These are phyloP conservation scores for Kurtzmaniella quercitrusa DNA, from an alignment of 1,139 yeast species.

Conservation along the genomic window DNA sequence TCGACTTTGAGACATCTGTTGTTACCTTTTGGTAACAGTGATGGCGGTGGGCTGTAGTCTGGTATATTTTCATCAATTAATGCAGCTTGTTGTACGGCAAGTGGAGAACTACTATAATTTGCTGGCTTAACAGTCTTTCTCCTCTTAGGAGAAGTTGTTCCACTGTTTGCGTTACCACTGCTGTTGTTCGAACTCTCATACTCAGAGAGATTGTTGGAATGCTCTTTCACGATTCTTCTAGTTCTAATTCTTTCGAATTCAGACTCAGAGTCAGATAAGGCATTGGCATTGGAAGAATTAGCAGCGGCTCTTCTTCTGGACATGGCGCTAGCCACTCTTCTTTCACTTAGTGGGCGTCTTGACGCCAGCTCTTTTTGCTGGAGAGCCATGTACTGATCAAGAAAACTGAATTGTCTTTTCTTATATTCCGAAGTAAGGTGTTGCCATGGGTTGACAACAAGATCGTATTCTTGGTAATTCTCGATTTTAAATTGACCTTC, in stretches of 20 bases:
- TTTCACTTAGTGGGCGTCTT: constrained; percentile 29
- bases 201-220: constrained; percentile 17
- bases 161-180: constrained; percentile 7
- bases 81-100: constrained; percentile 41
- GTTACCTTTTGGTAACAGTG: constrained; percentile 63
- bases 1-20: constrained; percentile 76
- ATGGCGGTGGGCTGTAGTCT: constrained; percentile 75
- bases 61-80: constrained; percentile 54
- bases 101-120: constrained; percentile 24
- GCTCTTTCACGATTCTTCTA: constrained; percentile 48
- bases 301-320: constrained; percentile 16
- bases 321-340: constrained; percentile 18
- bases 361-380: constrained; percentile 17
- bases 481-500: constrained; percentile 44
- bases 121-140: constrained; percentile 25
- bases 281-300: constrained; percentile 17
- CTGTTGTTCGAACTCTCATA: constrained; percentile 15
- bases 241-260: constrained; percentile 53
- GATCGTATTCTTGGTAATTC: constrained; percentile 40
- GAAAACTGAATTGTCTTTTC: constrained; percentile 44
- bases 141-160: constrained; percentile 34
- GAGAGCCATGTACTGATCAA: constrained; percentile 43
- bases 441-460: constrained; percentile 52
- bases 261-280: constrained; percentile 28
- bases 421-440: constrained; percentile 42